A percentile compares a stretch with the other conserved stretches of the same genome.
phyloP scores from a whole-genome alignment of 2,329 filamentous ascomycete genomes.

The Thielaviopsis euricoi region DNA sequence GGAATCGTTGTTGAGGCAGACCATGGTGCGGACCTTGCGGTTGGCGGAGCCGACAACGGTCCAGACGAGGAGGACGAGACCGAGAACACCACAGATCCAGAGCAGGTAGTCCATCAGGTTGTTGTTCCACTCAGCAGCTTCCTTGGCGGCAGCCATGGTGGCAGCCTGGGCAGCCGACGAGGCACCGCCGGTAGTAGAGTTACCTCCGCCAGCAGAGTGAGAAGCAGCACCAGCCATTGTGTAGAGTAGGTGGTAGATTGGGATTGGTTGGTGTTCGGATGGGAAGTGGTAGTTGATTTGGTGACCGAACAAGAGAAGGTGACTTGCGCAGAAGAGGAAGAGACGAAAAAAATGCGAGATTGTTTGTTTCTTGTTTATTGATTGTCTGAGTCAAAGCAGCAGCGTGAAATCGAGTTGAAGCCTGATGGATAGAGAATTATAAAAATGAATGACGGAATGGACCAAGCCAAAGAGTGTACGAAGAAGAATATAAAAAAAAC shows the following conservation, averaged over 20 bases:
- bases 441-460: background rate
- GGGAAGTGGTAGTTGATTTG: background rate
- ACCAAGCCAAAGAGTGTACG: background rate
- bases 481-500: background rate
- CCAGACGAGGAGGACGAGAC: slow-evolving; percentile 49
- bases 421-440: no score
- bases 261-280: background rate
- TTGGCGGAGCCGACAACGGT: slow-evolving; percentile 42
- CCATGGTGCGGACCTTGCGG: slow-evolving; percentile 55
- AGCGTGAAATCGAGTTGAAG: no score
- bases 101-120: slow-evolving; percentile 44
- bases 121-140: slow-evolving; percentile 29
- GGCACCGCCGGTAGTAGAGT: slow-evolving; percentile 3
- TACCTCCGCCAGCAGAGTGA: slow-evolving; percentile 11
- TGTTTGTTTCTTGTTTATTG: background rate
- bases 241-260: background rate
- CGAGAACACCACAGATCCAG: slow-evolving; percentile 46
- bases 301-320: background rate
- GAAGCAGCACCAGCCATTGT: slow-evolving; percentile 5
- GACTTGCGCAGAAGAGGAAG: background rate
- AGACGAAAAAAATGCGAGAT: background rate
- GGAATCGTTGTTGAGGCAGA: slow-evolving; percentile 60
- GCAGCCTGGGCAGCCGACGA: background rate
- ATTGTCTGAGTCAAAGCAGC: no score
- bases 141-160: slow-evolving; percentile 14